phyloP scores from a whole-genome alignment of 2,329 filamentous ascomycete species.

The Fusarium sp. region DNA sequence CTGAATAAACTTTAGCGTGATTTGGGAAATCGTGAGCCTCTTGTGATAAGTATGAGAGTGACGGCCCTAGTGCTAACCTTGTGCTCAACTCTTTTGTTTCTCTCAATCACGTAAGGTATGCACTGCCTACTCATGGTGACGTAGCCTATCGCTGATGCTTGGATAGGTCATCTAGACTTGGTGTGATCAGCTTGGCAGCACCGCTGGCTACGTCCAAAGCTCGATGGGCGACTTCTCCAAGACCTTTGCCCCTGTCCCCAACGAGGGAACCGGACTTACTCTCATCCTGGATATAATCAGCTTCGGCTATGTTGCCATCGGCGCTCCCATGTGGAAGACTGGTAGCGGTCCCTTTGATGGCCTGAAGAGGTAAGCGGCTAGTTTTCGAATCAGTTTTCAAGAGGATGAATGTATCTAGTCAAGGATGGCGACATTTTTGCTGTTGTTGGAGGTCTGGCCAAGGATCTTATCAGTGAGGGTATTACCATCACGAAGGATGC shows the following conservation, averaged over 20 bases:
- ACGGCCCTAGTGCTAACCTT: not conserved
- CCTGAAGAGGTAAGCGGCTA: not conserved
- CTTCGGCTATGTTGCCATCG: slow-evolving; percentile 2
- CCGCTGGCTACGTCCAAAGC: not conserved
- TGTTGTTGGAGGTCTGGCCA: not conserved
- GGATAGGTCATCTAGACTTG: slow-evolving; percentile 7
- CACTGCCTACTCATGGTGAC: too few species aligned
- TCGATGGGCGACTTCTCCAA: not conserved
- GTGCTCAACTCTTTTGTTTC: slow-evolving; percentile 4
- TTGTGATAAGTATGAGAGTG: not conserved
- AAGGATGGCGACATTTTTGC: slow-evolving; percentile 2
- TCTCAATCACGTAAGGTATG: not conserved
- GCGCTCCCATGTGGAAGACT: not conserved
- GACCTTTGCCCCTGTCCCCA: not conserved
- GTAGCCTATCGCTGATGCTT: not conserved
- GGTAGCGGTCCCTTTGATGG: not conserved
- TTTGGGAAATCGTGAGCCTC: not conserved
- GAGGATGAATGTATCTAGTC: not conserved
- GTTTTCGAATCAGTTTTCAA: not conserved
- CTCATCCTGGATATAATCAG: slow-evolving; percentile 4
- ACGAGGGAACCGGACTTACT: not conserved
- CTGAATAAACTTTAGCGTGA: not conserved
- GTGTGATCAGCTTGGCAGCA: not conserved
- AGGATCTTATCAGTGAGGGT: not conserved
- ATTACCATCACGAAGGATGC: slow-evolving; percentile 1